Evolutionary conservation across 129 eudicot species (phyloP), one percentile per base, ranked within the genome.

Genomic region (Flaveria robusta): DNA sequence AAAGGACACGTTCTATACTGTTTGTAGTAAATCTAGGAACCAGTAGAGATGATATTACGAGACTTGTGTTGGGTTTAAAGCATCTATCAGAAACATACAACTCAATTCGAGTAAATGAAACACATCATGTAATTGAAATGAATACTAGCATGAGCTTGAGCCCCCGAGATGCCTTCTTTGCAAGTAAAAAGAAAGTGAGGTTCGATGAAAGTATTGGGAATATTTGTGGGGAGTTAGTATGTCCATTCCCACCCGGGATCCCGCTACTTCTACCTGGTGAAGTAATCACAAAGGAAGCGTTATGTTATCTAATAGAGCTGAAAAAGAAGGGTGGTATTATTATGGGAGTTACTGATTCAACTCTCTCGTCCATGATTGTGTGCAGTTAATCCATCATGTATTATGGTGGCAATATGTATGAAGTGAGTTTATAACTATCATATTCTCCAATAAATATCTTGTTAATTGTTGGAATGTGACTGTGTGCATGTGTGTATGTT

Each of bases 231-330:
- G 95, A 91, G 82, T 76, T 91, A 7, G 72, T 91, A 67, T 91
- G 97, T 68, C 96, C 97, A 26, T 91, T 81, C 34, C 97, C 96
- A n/a, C 90, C 96, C 0, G 97, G 97, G 23, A 88, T 91, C 19
- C 97, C 96, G 3, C 31, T 85, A 42, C 47, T 91, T 60, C 41
- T 87, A 14, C 90, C 92, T 0, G 92, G 95, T 22, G 96, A 91
- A 77, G 70, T 83, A 19, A 87, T 91, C 15, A 85, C 92, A 1
- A 72, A 87, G 37, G 59, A 31, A 37, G 87, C 81, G 7, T 11
- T 89, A 75, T 60, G 70, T 31, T 81, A 79, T 60, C 51, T 91
- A 31, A 13, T 85, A 56, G 75, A 85, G 26, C 77, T 83, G 60
- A 85, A 54, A 66, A 73, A 67, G 29, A 56, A 77, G 95, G 95